These are phyloP conservation scores for Chrysanthemum lavandulifolium DNA, from an alignment of 129 eudicot genomes.

Conservation along the genomic window DNA sequence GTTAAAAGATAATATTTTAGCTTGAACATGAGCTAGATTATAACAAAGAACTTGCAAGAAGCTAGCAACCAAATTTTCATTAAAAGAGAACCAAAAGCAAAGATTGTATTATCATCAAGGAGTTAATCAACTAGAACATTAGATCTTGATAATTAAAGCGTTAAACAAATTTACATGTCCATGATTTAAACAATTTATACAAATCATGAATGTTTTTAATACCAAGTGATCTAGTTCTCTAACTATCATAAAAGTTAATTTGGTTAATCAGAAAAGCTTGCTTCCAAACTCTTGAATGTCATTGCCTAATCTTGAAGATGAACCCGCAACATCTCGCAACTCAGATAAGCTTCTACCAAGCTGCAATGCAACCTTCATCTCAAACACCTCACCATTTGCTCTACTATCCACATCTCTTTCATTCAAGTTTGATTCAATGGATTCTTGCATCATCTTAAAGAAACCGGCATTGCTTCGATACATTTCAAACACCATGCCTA, in stretches of 20 bases:
- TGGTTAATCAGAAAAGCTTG: slow-evolving; percentile 51
- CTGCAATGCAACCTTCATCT: slow-evolving; percentile 67
- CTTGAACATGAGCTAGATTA: neutral
- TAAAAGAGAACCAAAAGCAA: neutral
- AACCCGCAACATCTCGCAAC: slow-evolving; percentile 52
- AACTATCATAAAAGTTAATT: slow-evolving; percentile 9
- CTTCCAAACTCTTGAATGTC: slow-evolving; percentile 58
- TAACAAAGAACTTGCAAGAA: no score
- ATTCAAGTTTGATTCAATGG: slow-evolving; percentile 46
- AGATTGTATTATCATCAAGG: no score
- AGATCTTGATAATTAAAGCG: neutral
- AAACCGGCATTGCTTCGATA: slow-evolving; percentile 75
- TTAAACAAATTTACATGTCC: neutral
- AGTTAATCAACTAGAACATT: neutral
- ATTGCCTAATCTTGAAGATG: slow-evolving; percentile 25
- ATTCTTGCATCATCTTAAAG: slow-evolving; percentile 52
- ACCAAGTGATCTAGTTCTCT: slow-evolving; percentile 3
- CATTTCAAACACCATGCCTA: slow-evolving; percentile 82
- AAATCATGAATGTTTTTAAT: slow-evolving; percentile 12
- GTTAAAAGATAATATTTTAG: neutral
- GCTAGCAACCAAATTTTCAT: neutral
- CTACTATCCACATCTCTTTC: slow-evolving; percentile 43
- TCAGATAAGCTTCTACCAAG: slow-evolving; percentile 66
- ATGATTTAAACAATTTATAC: slow-evolving; percentile 10
- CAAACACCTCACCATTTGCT: slow-evolving; percentile 68